Conservation (phyloP, 345 rosid species). For the Ceriops tagal region DNA sequence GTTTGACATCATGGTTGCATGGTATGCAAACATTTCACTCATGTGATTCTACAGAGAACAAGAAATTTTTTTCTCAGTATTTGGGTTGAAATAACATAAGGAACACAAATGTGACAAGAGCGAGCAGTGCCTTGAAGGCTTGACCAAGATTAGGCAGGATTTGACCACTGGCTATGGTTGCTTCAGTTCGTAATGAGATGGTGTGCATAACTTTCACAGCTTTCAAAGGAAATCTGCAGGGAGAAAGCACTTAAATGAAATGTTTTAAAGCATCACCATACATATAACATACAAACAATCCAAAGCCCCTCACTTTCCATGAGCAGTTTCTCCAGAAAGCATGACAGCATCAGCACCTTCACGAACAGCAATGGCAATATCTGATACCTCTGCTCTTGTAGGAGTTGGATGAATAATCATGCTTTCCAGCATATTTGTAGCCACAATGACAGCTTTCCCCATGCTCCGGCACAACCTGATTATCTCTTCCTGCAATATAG, state of each 20-base stretch:
- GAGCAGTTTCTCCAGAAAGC: constrained; percentile 99
- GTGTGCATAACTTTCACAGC: constrained; percentile 99
- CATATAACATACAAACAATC: not conserved
- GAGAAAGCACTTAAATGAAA: constrained; percentile 16
- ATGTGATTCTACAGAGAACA: constrained; percentile 67
- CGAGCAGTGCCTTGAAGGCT: constrained; percentile 56
- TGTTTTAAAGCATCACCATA: not conserved
- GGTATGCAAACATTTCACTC: constrained; percentile 99
- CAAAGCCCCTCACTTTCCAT: constrained; percentile 70
- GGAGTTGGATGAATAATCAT: constrained; percentile 99
- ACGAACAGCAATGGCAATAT: constrained; percentile 96
- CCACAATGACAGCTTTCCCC: constrained; percentile 99
- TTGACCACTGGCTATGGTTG: constrained; percentile 67
- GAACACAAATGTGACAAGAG: not conserved
- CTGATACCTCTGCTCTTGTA: constrained; percentile 97
- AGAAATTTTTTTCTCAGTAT: constrained; percentile 15
- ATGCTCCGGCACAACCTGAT: constrained; percentile 92
- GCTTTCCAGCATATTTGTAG: constrained; percentile 99
- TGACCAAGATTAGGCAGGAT: constrained; percentile 91
- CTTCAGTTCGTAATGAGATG: constrained; percentile 87
- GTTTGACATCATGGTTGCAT: constrained; percentile 99
- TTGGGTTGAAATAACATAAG: constrained; percentile 10
- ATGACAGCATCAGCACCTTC: constrained; percentile 98
- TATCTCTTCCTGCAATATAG: constrained; percentile 67
- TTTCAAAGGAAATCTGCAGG: constrained; percentile 76